Evolutionary conservation across 805 yeast genomes (phyloP).

Genomic region (Candida pseudoglaebosa): DNA sequence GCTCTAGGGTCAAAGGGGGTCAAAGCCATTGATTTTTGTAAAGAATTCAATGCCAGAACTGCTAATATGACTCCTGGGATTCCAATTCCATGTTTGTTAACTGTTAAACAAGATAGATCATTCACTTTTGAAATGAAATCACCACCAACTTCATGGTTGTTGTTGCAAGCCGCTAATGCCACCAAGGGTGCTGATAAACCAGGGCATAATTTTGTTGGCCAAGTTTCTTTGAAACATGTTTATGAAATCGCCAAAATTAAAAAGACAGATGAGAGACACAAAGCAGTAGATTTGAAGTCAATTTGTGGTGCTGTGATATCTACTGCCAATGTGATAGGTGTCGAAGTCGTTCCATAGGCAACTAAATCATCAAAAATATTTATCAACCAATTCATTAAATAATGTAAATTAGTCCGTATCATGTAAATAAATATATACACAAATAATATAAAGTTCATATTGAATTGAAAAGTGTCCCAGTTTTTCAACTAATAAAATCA

Average conservation of each 20-base stretch:
- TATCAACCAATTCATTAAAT: neutral
- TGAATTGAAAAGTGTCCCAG: no score
- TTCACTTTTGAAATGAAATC: slow-evolving; percentile 83
- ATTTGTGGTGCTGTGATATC: slow-evolving; percentile 80
- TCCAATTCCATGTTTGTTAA: slow-evolving; percentile 83
- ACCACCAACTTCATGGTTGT: slow-evolving; percentile 86
- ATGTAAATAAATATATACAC: slow-evolving; percentile 5
- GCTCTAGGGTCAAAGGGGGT: slow-evolving; percentile 98
- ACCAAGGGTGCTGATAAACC: slow-evolving; percentile 74
- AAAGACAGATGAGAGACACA: slow-evolving; percentile 78
- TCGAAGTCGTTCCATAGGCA: slow-evolving; percentile 64
- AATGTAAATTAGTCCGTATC: slow-evolving; percentile 5
- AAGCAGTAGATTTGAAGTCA: slow-evolving; percentile 62
- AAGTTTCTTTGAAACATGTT: slow-evolving; percentile 74
- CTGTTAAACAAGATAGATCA: slow-evolving; percentile 88
- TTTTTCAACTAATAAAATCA: no score
- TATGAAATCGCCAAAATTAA: slow-evolving; percentile 95
- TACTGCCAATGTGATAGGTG: slow-evolving; percentile 88
- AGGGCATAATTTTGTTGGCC: slow-evolving; percentile 61
- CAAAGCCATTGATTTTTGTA: slow-evolving; percentile 96
- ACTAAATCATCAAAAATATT: neutral
- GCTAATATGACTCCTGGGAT: slow-evolving; percentile 81
- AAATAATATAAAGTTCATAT: no score
- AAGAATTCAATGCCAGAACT: slow-evolving; percentile 96
- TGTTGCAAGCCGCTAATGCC: slow-evolving; percentile 76